These are phyloP conservation scores for Lactifluus subvellereus DNA, from an alignment of 768 basidiomycete species.

Conservation along the genomic window DNA sequence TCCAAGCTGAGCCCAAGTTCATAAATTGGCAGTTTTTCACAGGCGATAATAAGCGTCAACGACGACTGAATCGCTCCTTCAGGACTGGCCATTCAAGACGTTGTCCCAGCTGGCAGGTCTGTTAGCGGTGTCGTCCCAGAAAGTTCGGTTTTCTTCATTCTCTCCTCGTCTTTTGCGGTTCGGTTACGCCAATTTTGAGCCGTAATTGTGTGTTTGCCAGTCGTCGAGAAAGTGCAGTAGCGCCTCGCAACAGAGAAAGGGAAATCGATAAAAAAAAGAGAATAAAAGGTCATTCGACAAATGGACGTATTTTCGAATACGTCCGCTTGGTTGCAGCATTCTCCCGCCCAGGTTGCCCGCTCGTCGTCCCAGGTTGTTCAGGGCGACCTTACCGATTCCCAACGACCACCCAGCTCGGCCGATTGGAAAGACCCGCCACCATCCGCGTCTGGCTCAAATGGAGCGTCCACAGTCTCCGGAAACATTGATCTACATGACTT, in stretches of 20 bases:
- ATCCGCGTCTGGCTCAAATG: slow-evolving; percentile 27
- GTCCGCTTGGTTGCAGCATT: slow-evolving; percentile 38
- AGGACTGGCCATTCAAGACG: slow-evolving; percentile 21
- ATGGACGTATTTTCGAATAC: slow-evolving; percentile 42
- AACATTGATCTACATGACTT: slow-evolving; percentile 29
- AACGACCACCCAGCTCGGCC: slow-evolving; percentile 29
- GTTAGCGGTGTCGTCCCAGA: slow-evolving; percentile 22
- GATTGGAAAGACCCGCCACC: slow-evolving; percentile 37
- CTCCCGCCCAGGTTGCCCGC: slow-evolving; percentile 27
- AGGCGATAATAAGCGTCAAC: slow-evolving; percentile 18
- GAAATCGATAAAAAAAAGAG: slow-evolving; percentile 38
- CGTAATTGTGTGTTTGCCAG: slow-evolving; percentile 24
- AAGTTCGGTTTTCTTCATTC: slow-evolving; percentile 19
- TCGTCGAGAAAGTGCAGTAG: slow-evolving; percentile 22
- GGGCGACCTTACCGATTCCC: slow-evolving; percentile 16
- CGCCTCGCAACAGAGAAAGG: slow-evolving; percentile 33
- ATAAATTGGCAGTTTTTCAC: slow-evolving; percentile 1
- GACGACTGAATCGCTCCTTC: slow-evolving; percentile 19
- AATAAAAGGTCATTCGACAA: slow-evolving; percentile 40
- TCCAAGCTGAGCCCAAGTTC: slow-evolving; percentile 16
- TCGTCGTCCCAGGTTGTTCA: slow-evolving; percentile 10
- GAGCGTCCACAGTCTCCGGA: slow-evolving; percentile 27
- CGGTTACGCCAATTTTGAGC: slow-evolving; percentile 21
- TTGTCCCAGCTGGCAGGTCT: slow-evolving; percentile 21
- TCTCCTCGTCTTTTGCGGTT: slow-evolving; percentile 23